Evolutionary conservation across 2,329 filamentous ascomycete genomes (phyloP), one percentile per base, ranked within the genome.

Genomic region (Clonostachys rosea): DNA sequence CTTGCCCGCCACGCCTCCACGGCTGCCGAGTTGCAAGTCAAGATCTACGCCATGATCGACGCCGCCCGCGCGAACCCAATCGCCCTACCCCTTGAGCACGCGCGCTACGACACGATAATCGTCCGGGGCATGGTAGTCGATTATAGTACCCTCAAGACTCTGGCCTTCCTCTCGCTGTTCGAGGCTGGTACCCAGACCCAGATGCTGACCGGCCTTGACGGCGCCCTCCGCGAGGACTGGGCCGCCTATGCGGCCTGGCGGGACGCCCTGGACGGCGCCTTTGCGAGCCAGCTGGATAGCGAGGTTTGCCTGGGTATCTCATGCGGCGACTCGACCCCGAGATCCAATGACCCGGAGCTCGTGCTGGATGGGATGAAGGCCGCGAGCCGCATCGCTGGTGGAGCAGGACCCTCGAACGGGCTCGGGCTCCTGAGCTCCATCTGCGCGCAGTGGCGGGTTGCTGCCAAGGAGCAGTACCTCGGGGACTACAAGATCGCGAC

Each of bases 21-120:
- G 0, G 55, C 53, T 1, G 57, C 41, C 4, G 59, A 67, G 44
- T 65, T 74, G 34, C 66, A 69, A 44, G 58, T 59, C 6, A 59
- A 65, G 42, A 43, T 59, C 20, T 59, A 55, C 49, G 52, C 54
- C 8, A 47, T 61, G 2, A 51, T 64, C 35, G 57, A 65, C 2
- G 44, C 43, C 7, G 42, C 65, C 45, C 62, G 59, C 39, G 49
- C 50, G 33, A 50, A 54, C 8, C 63, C 64, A 5, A 42, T 65
- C 18, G 44, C 57, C 2, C 17, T 58, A 33, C 18, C 39, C 5
- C 33, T 24, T 6, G 34, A 42, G 9, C 30, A 20, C 20, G 24
- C 24, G 24, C 24, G 24, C 7, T 24, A 24, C 24, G 7, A 24
- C 24, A 24, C 24, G 24, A 24, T 6, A 24, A 24, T 24, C 24